These are phyloP conservation scores for Ricinus communis DNA, from an alignment of 345 rosid species.

Conservation along the genomic window DNA sequence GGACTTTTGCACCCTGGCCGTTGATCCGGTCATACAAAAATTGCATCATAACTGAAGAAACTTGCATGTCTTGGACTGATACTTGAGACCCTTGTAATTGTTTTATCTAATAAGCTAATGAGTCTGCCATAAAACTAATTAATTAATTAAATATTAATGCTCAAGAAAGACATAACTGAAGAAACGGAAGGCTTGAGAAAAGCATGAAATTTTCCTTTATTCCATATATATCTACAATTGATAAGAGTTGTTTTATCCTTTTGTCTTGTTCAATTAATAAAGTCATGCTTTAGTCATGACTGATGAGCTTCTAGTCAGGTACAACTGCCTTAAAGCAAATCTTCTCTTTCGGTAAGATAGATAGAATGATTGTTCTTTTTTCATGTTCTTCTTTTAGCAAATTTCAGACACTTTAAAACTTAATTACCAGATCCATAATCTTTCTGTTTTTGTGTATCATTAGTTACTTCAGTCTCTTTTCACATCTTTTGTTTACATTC, in stretches of 20 bases:
- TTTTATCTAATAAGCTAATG: not conserved
- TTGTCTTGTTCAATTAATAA: slow-evolving; percentile 6
- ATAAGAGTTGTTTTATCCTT: not conserved
- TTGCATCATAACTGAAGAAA: not conserved
- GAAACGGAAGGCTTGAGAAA: slow-evolving; percentile 3
- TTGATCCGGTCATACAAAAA: too few species aligned
- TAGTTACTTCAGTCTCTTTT: not conserved
- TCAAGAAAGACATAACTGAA: not conserved
- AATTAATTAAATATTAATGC: not conserved
- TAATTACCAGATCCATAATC: not conserved
- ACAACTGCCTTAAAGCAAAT: slow-evolving; percentile 24
- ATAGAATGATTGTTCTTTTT: not conserved
- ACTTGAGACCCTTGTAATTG: not conserved
- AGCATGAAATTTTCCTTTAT: not conserved
- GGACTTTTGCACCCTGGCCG: too few species aligned
- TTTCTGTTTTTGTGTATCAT: not conserved
- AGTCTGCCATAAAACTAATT: not conserved
- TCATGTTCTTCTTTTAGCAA: not conserved
- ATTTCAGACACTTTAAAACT: not conserved
- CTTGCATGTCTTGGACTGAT: too few species aligned
- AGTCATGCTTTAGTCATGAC: slow-evolving; percentile 28
- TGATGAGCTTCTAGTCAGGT: slow-evolving; percentile 1
- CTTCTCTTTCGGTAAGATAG: not conserved
- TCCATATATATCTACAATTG: not conserved
- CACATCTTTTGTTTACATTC: too few species aligned